Conservation (phyloP, 345 rosid genomes). For the Turnera subulata region DNA sequence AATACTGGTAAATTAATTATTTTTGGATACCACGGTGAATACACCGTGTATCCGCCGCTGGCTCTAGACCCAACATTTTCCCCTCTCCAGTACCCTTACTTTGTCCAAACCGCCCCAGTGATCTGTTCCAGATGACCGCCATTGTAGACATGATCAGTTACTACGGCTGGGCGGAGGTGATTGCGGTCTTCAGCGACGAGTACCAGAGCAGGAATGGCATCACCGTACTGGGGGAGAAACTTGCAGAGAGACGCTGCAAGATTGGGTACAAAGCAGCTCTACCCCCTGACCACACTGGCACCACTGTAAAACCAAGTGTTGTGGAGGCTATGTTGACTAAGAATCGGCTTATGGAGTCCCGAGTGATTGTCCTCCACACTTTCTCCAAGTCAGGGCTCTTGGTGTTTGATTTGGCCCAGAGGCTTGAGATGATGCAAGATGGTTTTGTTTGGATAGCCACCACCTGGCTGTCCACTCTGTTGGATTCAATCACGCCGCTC, state of each 20-base stretch:
- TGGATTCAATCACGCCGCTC: constrained; percentile 51
- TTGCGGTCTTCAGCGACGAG: constrained; percentile 69
- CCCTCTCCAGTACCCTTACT: constrained; percentile 83
- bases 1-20: too few relatives aligned
- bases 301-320: constrained; percentile 39
- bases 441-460: constrained; percentile 91
- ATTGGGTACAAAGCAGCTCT: constrained; percentile 71
- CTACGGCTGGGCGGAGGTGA: constrained; percentile 63
- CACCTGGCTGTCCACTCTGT: constrained; percentile 69
- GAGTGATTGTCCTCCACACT: constrained; percentile 64
- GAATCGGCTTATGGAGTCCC: constrained; percentile 67
- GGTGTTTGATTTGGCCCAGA: constrained; percentile 65
- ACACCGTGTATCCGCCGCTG: too few relatives aligned
- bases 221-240: constrained; percentile 56
- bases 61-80: constrained; percentile 78
- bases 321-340: constrained; percentile 41
- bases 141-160: constrained; percentile 70
- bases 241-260: constrained; percentile 60
- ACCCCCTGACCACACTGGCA: constrained; percentile 49
- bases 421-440: constrained; percentile 71
- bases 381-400: constrained; percentile 46
- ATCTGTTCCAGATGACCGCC: constrained; percentile 73
- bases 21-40: too few relatives aligned
- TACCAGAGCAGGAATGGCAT: constrained; percentile 77
- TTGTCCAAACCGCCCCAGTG: constrained; percentile 86